phyloP scores from a whole-genome alignment of 176 grass and related monocot species.

The Aegilops sharonensis region DNA sequence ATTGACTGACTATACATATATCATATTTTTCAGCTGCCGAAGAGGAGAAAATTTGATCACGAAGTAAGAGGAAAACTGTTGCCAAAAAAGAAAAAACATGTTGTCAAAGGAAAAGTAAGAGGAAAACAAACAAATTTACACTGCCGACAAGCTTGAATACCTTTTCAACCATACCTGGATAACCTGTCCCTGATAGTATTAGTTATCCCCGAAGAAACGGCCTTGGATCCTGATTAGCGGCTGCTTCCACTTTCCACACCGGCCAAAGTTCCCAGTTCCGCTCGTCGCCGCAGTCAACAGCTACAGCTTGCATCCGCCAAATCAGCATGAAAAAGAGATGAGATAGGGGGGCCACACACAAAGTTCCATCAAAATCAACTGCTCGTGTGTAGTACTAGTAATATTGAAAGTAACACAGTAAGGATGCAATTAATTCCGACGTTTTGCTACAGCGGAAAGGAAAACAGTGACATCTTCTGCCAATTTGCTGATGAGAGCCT shows the following conservation, averaged over 20 bases:
- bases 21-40: neutral
- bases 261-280: conserved; percentile 30
- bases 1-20: neutral
- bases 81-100: no score
- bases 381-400: neutral
- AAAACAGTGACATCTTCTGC: neutral
- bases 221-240: conserved; percentile 23
- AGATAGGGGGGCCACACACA: neutral
- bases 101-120: neutral
- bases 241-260: conserved; percentile 16
- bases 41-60: neutral
- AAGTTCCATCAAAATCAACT: neutral
- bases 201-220: neutral
- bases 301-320: conserved; percentile 13
- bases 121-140: neutral
- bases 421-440: neutral
- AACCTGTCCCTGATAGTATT: neutral
- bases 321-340: neutral
- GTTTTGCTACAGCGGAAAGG: neutral
- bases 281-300: conserved; percentile 9
- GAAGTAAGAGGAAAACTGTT: neutral
- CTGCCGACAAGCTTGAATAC: neutral
- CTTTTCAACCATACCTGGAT: neutral
- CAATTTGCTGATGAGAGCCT: neutral
- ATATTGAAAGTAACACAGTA: neutral